Base-by-base conservation (phyloP, 345 rosid species). In the Ceriops tagal region DNA sequence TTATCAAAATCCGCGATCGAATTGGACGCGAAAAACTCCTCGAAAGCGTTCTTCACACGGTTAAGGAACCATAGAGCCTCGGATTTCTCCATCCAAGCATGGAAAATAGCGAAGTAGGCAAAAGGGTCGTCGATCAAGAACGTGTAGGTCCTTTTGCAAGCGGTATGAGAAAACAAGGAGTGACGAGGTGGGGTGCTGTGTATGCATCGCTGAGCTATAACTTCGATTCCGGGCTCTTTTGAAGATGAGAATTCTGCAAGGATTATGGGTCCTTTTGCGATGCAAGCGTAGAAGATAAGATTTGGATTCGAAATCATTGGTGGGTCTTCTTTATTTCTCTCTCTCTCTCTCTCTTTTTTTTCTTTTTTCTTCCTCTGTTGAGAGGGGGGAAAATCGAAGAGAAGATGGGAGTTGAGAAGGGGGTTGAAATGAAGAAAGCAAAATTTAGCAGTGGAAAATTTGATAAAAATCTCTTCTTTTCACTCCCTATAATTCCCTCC, bases 121-220 rank as follows among this genome's bases (percentile, higher is more conserved):
- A 90, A 79, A 28, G 86, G 81, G 53, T 76, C 83, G 0, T 84
- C 80, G 81, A 88, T 83, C 18, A 88, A 72, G 84, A 85, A 91
- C 2, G 87, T 77, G 75, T 88, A 86, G 32, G 87, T 85, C 71
- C 81, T 82, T 21, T 77, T 56, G 34, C 74, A 67, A 62, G 71
- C 78, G 20, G 99, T 88, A 32, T 92, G 96, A 39, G 89, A 87
- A 78, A 92, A 95, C 62, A 72, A 39, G 9, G 92, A 82, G 84
- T 95, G 99, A 72, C 82, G 65, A 0, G 78, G 83, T 32, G 99
- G 99, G 66, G 97, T 71, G 30, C 71, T 79, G 65, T 83, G 83
- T 67, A 92, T 77, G 83, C 96, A 95, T 80, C 75, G 27, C 24
- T 66, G 73, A 18, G 88, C 97, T 51, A 87, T 52, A 22, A 70